Base-by-base conservation (phyloP, 2,329 filamentous ascomycete species). In the Metarhizium rileyi region DNA sequence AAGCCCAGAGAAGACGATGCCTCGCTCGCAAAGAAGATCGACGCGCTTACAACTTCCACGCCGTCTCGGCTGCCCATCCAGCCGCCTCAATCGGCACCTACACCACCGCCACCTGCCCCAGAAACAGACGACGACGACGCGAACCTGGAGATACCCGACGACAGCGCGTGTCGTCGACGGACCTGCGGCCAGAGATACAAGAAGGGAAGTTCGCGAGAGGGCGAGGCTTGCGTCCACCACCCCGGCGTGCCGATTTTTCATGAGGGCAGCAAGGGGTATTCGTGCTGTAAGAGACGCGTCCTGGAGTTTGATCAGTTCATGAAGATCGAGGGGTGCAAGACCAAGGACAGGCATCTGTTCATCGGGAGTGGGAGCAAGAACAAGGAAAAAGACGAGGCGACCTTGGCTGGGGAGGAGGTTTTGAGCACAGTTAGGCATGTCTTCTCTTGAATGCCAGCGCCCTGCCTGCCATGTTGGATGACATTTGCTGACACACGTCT, bases 281-380 rank as follows among this genome's bases (percentile, higher is more conserved):
- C 83, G 52, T 98, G 93, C 74, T 98, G 93, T 72, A 97, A 97
- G 78, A 77, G 89, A 60, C 80, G 90, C 35, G 93, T 98, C 51
- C 72, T 98, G 52, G 93, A 98, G 64, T 98, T 98, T 67, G 90
- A 98, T 66, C 86, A 97, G 68, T 98, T 98, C 70, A 83, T 98
- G 83, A 93, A 87, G 69, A 91, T 98, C 52, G 83, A 87, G 59
- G 93, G 93, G 1, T 98, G 93, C 70, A 83, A 82, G 65, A 90
- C 85, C 41, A 93, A 90, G 69, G 73, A 76, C 41, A 76, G 78
- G 52, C 93, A 98, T 72, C 69, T 95, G 56, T 98, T 96, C 61
- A 77, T 97, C 30, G 87, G 87, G 4, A 86, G 77, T 56, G 87
- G 81, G 57, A 80, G 78, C 59, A 87, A 88, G 68, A 72, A 76